Base-by-base conservation (phyloP, 768 basidiomycete species). In the Xerocomus potaroensis region DNA sequence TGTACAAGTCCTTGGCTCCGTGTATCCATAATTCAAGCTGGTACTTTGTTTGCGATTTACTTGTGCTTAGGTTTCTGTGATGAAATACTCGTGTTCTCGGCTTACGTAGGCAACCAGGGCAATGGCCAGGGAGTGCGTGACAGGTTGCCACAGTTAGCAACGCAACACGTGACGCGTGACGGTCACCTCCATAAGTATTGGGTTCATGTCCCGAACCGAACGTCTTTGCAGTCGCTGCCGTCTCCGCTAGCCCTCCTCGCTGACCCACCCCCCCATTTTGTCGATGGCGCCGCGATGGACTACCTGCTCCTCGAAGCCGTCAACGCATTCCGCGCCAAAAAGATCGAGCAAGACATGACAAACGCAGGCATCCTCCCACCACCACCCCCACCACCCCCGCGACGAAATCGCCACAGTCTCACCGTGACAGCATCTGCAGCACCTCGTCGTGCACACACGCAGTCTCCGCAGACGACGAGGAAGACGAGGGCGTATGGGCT, bases 231-330 rank as follows among this genome's bases (percentile, higher is more conserved):
- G n/a, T n/a, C n/a, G n/a, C n/a, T n/a, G n/a, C n/a, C n/a, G n/a
- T n/a, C n/a, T n/a, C n/a, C n/a, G n/a, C n/a, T n/a, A n/a, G 67
- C 76, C 16, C 60, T 72, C 2, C 71, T 88, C 14, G 78, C 84
- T 2, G 84, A 88, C 49, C 81, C 83, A 1, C 81, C 84, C 19
- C 61, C 63, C 9, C 74, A 74, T 22, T 71, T 79, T 33, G 72
- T 88, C 45, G 86, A 89, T 58, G 79, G 69, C 39, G 76, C 81
- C 7, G 81, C 72, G 4, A 83, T 88, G 79, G 89, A 91, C 57
- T 94, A 92, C 68, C 83, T 96, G 58, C 69, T 92, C 46, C 89
- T 92, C 47, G 84, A 88, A 63, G 73, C 85, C 45, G 83, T 91
- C 50, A 74, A 80, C 56, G 79, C 86, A 1, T 74, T 97, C 24